Evolutionary conservation across 1,284 basidiomycete species (phyloP).

Genomic region (Abortiporus biennis): DNA sequence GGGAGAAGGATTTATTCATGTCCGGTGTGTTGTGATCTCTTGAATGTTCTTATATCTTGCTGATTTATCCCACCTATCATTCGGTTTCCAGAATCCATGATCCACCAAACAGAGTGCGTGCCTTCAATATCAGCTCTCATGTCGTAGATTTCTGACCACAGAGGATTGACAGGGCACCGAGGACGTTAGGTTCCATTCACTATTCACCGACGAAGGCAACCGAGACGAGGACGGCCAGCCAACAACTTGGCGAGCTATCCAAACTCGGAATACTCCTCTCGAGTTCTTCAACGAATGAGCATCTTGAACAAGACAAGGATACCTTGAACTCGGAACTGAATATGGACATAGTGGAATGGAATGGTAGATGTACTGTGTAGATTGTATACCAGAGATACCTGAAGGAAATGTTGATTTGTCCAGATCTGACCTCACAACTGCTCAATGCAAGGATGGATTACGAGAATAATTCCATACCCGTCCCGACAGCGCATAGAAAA

Average conservation of each 20-base stretch:
- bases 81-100: constrained; percentile 51
- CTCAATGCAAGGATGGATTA: too few relatives aligned
- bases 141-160: too few relatives aligned
- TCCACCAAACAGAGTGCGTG: constrained; percentile 58
- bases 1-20: constrained; percentile 63
- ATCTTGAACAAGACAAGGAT: too few relatives aligned
- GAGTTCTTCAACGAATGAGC: constrained; percentile 69
- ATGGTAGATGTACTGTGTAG: too few relatives aligned
- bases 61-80: too few relatives aligned
- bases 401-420: neutral
- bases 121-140: constrained; percentile 6
- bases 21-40: constrained; percentile 43
- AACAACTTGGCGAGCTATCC: constrained; percentile 58
- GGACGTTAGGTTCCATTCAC: constrained; percentile 49
- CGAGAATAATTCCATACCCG: constrained; percentile 3
- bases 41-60: neutral
- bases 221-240: constrained; percentile 45
- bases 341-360: too few relatives aligned
- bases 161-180: constrained; percentile 62
- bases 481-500: constrained; percentile 6
- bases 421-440: neutral
- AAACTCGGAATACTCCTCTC: constrained; percentile 48
- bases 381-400: constrained; percentile 1
- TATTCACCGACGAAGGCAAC: constrained; percentile 61
- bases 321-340: too few relatives aligned